Percentiles rank a stretch among this genome's conserved stretches.
Evolutionary conservation across 169 alveolate genomes (phyloP).

Genomic region (Theileria parva): DNA sequence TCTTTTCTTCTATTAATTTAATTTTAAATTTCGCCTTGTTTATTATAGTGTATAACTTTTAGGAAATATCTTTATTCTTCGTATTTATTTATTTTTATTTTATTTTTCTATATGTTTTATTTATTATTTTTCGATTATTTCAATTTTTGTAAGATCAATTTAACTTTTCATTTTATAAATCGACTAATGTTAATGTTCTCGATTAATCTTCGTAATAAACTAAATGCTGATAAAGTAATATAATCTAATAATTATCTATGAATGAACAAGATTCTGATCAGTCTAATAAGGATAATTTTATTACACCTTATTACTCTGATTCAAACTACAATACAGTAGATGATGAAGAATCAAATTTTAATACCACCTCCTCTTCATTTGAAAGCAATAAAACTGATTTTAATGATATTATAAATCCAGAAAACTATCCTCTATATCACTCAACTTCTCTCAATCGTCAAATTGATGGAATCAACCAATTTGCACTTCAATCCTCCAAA

Average conservation of each 20-base stretch:
- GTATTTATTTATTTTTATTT: background rate
- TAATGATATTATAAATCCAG: background rate
- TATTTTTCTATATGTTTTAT: background rate
- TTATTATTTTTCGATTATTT: background rate
- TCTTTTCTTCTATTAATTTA: slow-evolving; percentile 8
- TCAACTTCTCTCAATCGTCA: slow-evolving; percentile 10
- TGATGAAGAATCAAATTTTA: background rate
- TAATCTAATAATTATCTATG: background rate
- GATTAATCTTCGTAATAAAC: too few relatives aligned
- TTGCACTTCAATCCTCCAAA: background rate
- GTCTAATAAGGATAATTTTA: background rate
- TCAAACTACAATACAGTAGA: background rate
- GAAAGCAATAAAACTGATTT: background rate
- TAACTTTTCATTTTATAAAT: background rate
- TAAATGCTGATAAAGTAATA: background rate
- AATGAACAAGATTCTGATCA: background rate
- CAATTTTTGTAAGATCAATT: background rate
- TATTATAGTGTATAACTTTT: background rate
- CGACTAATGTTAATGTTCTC: too few relatives aligned
- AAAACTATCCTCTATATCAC: background rate
- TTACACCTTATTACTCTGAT: background rate
- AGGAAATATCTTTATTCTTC: background rate
- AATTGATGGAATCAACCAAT: slow-evolving; percentile 12
- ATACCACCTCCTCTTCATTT: background rate
- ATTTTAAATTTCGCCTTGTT: background rate